A percentile compares a stretch with the other conserved stretches of the same genome.
These are phyloP conservation scores for Kurtzmaniella fragi DNA, from an alignment of 805 yeast species.

Conservation along the genomic window DNA sequence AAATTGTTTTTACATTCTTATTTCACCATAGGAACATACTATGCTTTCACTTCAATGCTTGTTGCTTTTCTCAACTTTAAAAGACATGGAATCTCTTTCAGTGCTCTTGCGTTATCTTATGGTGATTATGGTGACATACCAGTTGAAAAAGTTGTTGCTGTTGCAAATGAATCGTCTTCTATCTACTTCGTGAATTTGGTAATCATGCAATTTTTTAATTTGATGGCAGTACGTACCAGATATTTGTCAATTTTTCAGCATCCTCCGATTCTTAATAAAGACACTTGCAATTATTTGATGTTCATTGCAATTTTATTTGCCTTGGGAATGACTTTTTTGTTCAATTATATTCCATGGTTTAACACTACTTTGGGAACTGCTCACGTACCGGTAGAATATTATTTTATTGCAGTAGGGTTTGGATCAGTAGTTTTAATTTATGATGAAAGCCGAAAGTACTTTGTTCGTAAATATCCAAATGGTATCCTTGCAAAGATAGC, in stretches of 20 bases:
- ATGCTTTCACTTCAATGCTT: constrained; percentile 35
- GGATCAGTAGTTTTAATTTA: constrained; percentile 33
- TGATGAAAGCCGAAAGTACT: constrained; percentile 40
- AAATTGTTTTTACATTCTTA: constrained; percentile 40
- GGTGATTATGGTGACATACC: constrained; percentile 21
- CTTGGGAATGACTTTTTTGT: constrained; percentile 33
- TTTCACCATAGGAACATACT: constrained; percentile 36
- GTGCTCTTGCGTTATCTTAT: constrained; percentile 29
- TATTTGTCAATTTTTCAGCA: constrained; percentile 38
- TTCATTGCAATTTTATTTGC: constrained; percentile 31
- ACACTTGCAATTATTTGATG: constrained; percentile 20
- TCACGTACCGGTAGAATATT: constrained; percentile 41
- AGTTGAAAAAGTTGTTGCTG: constrained; percentile 12
- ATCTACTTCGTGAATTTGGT: constrained; percentile 45
- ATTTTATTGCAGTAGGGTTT: constrained; percentile 42
- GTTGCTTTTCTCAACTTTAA: constrained; percentile 34
- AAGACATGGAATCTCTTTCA: constrained; percentile 31
- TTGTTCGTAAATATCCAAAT: constrained; percentile 32
- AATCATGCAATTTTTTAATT: constrained; percentile 42
- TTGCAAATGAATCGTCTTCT: constrained; percentile 32
- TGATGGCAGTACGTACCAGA: constrained; percentile 40
- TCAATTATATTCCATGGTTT: constrained; percentile 39
- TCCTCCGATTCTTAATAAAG: constrained; percentile 19
- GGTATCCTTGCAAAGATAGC: constrained; percentile 34
- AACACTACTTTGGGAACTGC: constrained; percentile 30